A percentile compares a stretch with the other conserved stretches of the same genome.
These are phyloP conservation scores for Porcisia hertigi DNA, from an alignment of 208 protist genomes.

Conservation along the genomic window DNA sequence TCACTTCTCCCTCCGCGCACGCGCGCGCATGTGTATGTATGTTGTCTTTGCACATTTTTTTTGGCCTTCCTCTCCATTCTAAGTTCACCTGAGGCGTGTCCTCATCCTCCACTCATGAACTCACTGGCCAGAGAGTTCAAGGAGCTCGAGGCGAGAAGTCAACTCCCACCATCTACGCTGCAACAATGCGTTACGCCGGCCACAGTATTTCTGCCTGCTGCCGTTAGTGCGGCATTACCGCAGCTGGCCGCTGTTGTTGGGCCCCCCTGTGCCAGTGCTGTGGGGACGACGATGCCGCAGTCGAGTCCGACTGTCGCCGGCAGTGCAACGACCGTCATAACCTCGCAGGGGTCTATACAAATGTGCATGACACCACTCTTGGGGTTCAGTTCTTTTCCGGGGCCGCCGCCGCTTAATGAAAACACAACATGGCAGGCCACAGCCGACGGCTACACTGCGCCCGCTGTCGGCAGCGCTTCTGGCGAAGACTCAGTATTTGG, in stretches of 20 bases:
- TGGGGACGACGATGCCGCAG: neutral
- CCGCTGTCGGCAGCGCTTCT: neutral
- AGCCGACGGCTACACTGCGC: neutral
- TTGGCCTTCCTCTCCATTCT: neutral
- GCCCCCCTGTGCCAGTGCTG: neutral
- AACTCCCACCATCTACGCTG: slow-evolving; percentile 32
- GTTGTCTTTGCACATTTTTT: neutral
- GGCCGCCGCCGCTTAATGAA: neutral
- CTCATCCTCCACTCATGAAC: neutral
- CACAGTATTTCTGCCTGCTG: slow-evolving; percentile 30
- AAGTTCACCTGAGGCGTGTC: neutral
- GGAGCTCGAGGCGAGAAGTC: slow-evolving; percentile 34
- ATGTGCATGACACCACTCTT: slow-evolving; percentile 2
- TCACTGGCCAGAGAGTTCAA: slow-evolving; percentile 11
- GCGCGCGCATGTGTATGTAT: too few species aligned
- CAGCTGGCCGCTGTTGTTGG: neutral
- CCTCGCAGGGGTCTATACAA: neutral
- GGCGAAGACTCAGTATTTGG: neutral
- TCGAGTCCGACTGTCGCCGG: neutral
- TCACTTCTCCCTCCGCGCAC: too few species aligned
- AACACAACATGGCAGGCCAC: neutral
- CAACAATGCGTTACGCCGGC: slow-evolving; percentile 26
- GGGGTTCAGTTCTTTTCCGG: neutral
- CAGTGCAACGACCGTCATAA: neutral
- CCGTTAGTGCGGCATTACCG: slow-evolving; percentile 6